Conservation (phyloP, 1,139 yeast species). For the Taphrina wiesneri region DNA sequence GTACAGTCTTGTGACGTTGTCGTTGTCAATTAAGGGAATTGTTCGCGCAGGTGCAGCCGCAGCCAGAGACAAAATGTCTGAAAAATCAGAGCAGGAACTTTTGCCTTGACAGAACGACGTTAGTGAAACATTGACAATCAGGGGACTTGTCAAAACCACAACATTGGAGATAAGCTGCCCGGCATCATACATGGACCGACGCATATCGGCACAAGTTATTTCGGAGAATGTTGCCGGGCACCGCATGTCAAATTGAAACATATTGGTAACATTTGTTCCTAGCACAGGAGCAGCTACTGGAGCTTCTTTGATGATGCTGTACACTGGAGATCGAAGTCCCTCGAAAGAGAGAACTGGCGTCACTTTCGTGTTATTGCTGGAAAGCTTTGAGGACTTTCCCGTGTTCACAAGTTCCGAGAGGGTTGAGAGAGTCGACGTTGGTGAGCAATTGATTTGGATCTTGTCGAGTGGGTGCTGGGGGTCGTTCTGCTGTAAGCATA, state of each 20-base stretch:
- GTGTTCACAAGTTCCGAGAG: background rate
- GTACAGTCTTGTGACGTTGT: conserved; percentile 27
- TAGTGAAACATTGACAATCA: conserved; percentile 21
- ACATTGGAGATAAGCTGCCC: conserved; percentile 25
- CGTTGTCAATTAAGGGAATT: conserved; percentile 28
- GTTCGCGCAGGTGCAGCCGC: conserved; percentile 35
- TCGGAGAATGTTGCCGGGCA: conserved; percentile 4
- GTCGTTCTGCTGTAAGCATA: conserved; percentile 18
- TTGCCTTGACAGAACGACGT: conserved; percentile 7
- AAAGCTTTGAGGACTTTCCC: background rate
- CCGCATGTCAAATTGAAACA: conserved; percentile 3
- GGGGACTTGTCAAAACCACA: background rate
- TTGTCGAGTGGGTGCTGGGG: conserved; percentile 12
- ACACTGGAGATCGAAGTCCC: conserved; percentile 24
- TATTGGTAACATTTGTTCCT: conserved; percentile 3
- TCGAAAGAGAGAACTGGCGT: background rate
- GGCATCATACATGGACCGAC: conserved; percentile 6
- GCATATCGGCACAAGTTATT: conserved; percentile 4
- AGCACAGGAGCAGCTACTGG: conserved; percentile 14
- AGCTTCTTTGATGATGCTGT: conserved; percentile 3
- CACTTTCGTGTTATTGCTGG: background rate
- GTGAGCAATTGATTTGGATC: conserved; percentile 15
- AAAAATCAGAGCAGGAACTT: background rate
- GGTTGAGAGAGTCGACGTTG: background rate
- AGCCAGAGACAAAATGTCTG: conserved; percentile 20